Base-by-base conservation (phyloP, 1,139 yeast species). In the Diutina sp. region DNA sequence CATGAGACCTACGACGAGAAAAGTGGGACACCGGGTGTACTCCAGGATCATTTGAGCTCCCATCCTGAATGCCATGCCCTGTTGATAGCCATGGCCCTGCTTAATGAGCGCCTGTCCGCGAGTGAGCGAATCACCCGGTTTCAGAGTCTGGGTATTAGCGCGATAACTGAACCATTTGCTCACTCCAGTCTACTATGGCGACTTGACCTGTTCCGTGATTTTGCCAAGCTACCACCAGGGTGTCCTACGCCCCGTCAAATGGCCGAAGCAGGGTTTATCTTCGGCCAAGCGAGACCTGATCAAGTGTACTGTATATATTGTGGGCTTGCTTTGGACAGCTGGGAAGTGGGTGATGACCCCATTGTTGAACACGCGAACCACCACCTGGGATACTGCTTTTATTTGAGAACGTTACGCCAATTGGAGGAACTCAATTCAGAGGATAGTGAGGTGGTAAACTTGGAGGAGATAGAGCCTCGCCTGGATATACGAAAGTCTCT, bases 221-320 rank as follows among this genome's bases (percentile, higher is more conserved):
- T 29, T 47, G 35, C 51, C 41, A 35, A 35, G 12, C n/a, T 21
- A 21, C 21, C 28, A 46, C 12, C 21, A 21, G 44, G 44, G 5
- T 29, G 29, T 18, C 53, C 53, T 0, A 75, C 78, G 58, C 69
- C 64, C 65, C 67, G 58, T 53, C 57, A 64, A 7, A 62, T 83
- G 64, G 76, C 82, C 0, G 67, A 67, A 51, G 83, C 84, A 11
- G 88, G 89, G 1, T 82, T 84, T 61, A 75, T 76, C 56, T 80
- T 74, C 61, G 67, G 77, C 14, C 80, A 85, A 0, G 61, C 67
- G 14, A 69, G 71, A 4, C 61, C 84, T 60, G 95, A 87, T 65
- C 70, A 81, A n/a, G 87, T 82, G 0, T 74, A 78, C 12, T 89
- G 96, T 63, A 74, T 84, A 60, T 87, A 85, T 63, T 89, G 96